phyloP scores from a whole-genome alignment of 2,329 filamentous ascomycete genomes.

The Dactylellina cionopaga region DNA sequence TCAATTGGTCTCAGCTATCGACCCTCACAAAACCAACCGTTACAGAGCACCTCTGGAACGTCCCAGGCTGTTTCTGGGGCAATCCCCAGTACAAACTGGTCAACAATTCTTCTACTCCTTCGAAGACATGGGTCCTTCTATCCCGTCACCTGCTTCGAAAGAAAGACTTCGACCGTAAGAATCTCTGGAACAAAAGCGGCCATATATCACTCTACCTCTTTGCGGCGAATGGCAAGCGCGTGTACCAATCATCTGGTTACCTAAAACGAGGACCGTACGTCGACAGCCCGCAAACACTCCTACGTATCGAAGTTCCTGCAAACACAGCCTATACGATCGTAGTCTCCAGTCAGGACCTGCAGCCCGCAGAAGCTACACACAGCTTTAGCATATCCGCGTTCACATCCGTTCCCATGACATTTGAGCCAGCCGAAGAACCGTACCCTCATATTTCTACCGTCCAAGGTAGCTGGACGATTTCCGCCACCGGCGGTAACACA shows the following conservation, averaged over 20 bases:
- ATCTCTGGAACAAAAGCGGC: conserved; percentile 67
- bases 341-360: conserved; percentile 80
- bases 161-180: conserved; percentile 38
- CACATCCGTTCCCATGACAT: conserved; percentile 70
- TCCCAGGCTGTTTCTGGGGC: conserved; percentile 68
- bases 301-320: conserved; percentile 70
- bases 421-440: conserved; percentile 71
- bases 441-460: conserved; percentile 71
- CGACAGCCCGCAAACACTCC: conserved; percentile 89
- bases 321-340: conserved; percentile 70
- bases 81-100: conserved; percentile 76
- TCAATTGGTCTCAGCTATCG: conserved; percentile 76
- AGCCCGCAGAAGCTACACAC: conserved; percentile 70
- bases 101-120: conserved; percentile 66
- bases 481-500: conserved; percentile 85
- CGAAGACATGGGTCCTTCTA: conserved; percentile 82
- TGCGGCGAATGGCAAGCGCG: conserved; percentile 73
- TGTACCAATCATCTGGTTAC: conserved; percentile 78
- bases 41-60: conserved; percentile 49
- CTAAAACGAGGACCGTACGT: conserved; percentile 84
- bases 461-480: conserved; percentile 76
- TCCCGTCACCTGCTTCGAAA: conserved; percentile 77
- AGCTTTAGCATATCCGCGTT: conserved; percentile 89
- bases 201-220: conserved; percentile 91
- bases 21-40: conserved; percentile 64